Base-by-base conservation (phyloP, 1,284 basidiomycete species). In the Ustilago bromivora region DNA sequence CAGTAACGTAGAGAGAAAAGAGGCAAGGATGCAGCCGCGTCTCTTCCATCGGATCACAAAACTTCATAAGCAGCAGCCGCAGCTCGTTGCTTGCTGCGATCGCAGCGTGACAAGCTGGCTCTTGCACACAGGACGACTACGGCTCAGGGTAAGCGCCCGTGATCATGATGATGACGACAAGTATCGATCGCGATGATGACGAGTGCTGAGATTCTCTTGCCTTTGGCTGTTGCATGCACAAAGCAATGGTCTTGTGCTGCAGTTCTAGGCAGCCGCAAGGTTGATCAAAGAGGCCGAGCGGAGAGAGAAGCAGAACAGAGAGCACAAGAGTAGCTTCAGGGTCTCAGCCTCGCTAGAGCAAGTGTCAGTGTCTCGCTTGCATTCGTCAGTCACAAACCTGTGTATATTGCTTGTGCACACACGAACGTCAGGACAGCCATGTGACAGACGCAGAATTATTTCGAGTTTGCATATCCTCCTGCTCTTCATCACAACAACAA, bases 391-490 rank as follows among this genome's bases (percentile, higher is more conserved):
- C 28, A 51, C 49, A 51, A 51, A 31, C 28, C 49, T 31, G 28
- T 28, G 23, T 28, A 28, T 28, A 3, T 51, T 28, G 28, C 49
- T 51, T 51, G 28, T 51, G 28, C 38, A 41, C 10, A 34, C 2
- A 34, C 38, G 17, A 54, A 52, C 59, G 52, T 54, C 49, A 52
- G 58, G 49, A 28, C 19, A 36, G 49, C 32, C 17, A 31, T 62
- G 60, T 62, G 60, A 62, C 60, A 62, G 60, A 55, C 52, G 52
- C 52, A 62, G 54, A 51, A 62, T 28, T 3, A 46, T 12, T 32
- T 41, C 15, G 36, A 36, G 15, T 19, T 5, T 13, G 47, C 51
- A 40, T 34, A 31, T 31, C 13, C 35, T 12, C 23, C 8, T 23
- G 13, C 54, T 13, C 19, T 12, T 15, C 54, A 40, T 38, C 54